Evolutionary conservation across 805 yeast genomes (phyloP).

Genomic region (Debaryomyces maramus): DNA sequence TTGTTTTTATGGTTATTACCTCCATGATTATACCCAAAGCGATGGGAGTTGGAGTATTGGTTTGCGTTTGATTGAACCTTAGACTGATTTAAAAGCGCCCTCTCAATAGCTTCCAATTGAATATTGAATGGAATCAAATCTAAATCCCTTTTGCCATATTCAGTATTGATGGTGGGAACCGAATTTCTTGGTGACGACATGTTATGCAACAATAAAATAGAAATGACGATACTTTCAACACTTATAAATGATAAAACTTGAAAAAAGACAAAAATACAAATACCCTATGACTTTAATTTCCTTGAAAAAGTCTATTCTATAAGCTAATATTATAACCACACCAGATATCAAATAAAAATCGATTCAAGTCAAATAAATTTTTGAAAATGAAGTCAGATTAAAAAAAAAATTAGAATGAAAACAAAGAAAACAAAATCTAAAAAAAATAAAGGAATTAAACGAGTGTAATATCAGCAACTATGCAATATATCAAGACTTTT

Average conservation of each 20-base stretch:
- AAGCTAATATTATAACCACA: not conserved
- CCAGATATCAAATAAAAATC: not conserved
- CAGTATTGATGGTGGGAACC: not conserved
- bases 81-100: constrained; percentile 8
- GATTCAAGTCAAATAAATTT: not conserved
- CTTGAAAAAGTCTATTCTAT: not conserved
- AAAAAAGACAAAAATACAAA: not conserved
- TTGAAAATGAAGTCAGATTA: not conserved
- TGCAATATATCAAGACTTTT: not conserved
- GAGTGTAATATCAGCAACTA: not conserved
- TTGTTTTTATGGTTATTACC: constrained; percentile 8
- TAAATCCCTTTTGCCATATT: constrained; percentile 26
- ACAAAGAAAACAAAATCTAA: not conserved
- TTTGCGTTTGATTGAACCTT: constrained; percentile 9
- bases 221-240: too few relatives aligned
- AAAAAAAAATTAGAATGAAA: not conserved
- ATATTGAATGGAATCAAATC: constrained; percentile 27
- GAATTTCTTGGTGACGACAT: not conserved
- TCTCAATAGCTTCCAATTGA: constrained; percentile 29
- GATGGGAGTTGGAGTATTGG: constrained; percentile 6
- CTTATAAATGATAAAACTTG: too few relatives aligned
- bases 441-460: not conserved
- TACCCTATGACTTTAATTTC: not conserved
- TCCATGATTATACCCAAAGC: constrained; percentile 5
- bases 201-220: constrained; percentile 1